Conservation (phyloP, 495 filamentous ascomycete genomes). For the Hypoxylon lienhwacheense region DNA sequence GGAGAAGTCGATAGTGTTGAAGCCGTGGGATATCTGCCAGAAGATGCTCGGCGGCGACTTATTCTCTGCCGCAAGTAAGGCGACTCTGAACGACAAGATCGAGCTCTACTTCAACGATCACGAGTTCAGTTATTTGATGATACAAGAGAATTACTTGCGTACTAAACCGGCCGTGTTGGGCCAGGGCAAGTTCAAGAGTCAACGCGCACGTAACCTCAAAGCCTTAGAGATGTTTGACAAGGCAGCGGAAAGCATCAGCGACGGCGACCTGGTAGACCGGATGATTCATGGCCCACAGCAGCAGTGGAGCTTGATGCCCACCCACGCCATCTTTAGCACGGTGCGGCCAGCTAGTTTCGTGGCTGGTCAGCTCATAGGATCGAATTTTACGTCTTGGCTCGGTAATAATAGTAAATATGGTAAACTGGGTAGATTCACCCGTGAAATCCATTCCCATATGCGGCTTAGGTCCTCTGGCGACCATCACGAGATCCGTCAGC, state of each 20-base stretch:
- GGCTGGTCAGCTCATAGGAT: constrained; percentile 68
- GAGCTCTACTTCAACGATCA: constrained; percentile 99
- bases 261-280: constrained; percentile 92
- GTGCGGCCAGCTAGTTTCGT: constrained; percentile 88
- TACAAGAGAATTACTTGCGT: constrained; percentile 95
- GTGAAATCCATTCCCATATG: constrained; percentile 97
- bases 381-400: constrained; percentile 83
- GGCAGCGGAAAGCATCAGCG: constrained; percentile 92
- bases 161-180: constrained; percentile 69
- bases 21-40: constrained; percentile 95
- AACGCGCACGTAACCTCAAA: constrained; percentile 71
- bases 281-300: constrained; percentile 99
- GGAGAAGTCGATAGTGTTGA: constrained; percentile 96
- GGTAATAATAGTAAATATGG: constrained; percentile 91
- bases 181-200: constrained; percentile 51
- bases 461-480: constrained; percentile 89
- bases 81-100: constrained; percentile 93
- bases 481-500: constrained; percentile 88
- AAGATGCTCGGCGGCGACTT: constrained; percentile 88
- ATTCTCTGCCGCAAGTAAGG: constrained; percentile 77
- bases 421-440: constrained; percentile 81
- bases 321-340: constrained; percentile 95
- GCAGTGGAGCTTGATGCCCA: constrained; percentile 97
- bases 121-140: constrained; percentile 94
- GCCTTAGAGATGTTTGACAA: constrained; percentile 78